A percentile compares a stretch with the other conserved stretches of the same genome.
Evolutionary conservation across 23 red algal species (phyloP).

Genomic region (Agarophyton chilense): DNA sequence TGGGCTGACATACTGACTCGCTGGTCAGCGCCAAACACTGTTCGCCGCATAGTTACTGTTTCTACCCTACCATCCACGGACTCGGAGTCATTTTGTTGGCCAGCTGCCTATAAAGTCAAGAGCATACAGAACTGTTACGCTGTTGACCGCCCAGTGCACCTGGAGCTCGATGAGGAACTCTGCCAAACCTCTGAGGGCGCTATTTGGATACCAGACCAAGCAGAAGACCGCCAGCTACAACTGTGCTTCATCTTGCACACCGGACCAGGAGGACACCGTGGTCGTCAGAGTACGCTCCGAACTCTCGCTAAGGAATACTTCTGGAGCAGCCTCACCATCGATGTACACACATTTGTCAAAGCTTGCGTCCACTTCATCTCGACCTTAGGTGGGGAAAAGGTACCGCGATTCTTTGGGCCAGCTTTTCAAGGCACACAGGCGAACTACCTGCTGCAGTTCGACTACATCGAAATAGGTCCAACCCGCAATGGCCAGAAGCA

Average conservation of each 20-base stretch:
- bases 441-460: slow-evolving; percentile 48
- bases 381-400: slow-evolving; percentile 23
- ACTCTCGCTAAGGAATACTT: neutral
- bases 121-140: neutral
- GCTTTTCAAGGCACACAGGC: neutral
- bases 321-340: neutral
- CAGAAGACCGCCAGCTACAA: slow-evolving; percentile 17
- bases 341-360: slow-evolving; percentile 30
- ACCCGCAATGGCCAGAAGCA: neutral
- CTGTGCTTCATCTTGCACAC: neutral
- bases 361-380: slow-evolving; percentile 41
- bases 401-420: slow-evolving; percentile 14
- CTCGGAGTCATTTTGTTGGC: neutral
- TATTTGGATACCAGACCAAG: slow-evolving; percentile 30
- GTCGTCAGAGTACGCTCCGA: neutral
- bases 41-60: neutral
- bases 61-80: neutral
- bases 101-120: neutral
- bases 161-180: neutral
- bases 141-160: neutral
- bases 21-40: slow-evolving; percentile 1
- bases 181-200: neutral
- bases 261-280: slow-evolving; percentile 8
- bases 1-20: slow-evolving; percentile 43
- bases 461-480: slow-evolving; percentile 12